Evolutionary conservation across 2,329 filamentous ascomycete species (phyloP), one percentile per base, ranked within the genome.

Genomic region (Colletotrichum sojae): DNA sequence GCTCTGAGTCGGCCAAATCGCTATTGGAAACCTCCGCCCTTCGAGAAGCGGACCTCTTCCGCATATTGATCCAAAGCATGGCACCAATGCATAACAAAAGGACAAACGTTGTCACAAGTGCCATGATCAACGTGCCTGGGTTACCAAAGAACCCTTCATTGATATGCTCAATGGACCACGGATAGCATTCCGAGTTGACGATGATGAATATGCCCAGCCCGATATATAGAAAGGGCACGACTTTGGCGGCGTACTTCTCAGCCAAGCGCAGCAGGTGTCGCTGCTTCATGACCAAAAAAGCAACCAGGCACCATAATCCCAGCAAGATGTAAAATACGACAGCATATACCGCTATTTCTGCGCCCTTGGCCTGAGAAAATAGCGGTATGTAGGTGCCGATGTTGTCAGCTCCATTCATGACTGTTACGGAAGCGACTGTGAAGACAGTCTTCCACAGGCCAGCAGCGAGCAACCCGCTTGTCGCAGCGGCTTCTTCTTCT

Each of bases 381-480:
- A 79, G 72, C 9, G 77, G 77, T 8, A 80, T 74, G 62, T 79
- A 80, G 1, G 76, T 78, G 45, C 78, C 74, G 55, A 80, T 78
- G 46, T 80, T 80, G 71, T 80, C 78, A 15, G 75, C 77, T 22
- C 78, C 78, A 60, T 79, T 79, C 73, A 79, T 78, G 18, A 80
- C 46, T 5, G 77, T 80, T 60, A 79, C 74, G 39, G 61, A 58
- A 12, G 75, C 72, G 18, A 79, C 78, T 55, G 77, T 79, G 31
- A 76, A 40, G 1, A 78, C 69, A 48, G 63, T 71, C 48, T 65
- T 75, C 22, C 74, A 49, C 3, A 72, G 67, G 1, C 63, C 67
- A 3, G 67, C 36, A 25, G 39, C 20, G 39, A 66, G 13, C 70
- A 36, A 36, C 31, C 31, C 31, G 10, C 31, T 36, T 10, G 31